Conservation (phyloP, 2,329 filamentous ascomycete species). For the Ophiobolus disseminans region DNA sequence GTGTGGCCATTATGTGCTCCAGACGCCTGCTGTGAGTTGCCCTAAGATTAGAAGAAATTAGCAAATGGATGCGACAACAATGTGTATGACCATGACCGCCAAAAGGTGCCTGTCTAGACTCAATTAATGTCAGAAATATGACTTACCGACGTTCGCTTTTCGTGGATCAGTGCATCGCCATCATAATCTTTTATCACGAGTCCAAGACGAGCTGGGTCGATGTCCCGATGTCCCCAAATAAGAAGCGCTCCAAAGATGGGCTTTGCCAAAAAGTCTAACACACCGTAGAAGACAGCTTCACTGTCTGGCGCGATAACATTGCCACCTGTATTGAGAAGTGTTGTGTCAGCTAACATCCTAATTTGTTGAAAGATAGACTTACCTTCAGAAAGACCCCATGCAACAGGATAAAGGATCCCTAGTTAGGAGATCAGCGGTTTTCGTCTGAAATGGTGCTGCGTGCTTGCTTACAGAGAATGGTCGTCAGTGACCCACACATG, state of each 20-base stretch:
- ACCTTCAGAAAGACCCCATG: slow-evolving; percentile 68
- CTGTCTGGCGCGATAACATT: slow-evolving; percentile 71
- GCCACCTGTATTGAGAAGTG: slow-evolving; percentile 48
- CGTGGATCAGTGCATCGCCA: slow-evolving; percentile 38
- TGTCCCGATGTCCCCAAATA: slow-evolving; percentile 68
- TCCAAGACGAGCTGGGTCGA: slow-evolving; percentile 65
- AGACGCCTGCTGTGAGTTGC: not conserved
- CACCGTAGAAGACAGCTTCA: slow-evolving; percentile 72
- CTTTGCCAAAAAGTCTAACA: slow-evolving; percentile 71
- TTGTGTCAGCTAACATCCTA: slow-evolving; percentile 52
- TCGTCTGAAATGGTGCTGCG: not conserved
- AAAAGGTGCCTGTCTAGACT: too few species aligned
- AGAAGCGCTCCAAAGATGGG: slow-evolving; percentile 68
- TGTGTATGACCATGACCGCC: too few species aligned
- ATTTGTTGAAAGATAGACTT: slow-evolving; percentile 60
- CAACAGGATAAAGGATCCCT: slow-evolving; percentile 65
- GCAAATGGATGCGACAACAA: too few species aligned
- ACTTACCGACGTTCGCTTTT: slow-evolving; percentile 26
- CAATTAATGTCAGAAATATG: too few species aligned
- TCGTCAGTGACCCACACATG: slow-evolving; percentile 64
- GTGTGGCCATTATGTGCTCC: not conserved
- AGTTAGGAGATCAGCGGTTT: not conserved
- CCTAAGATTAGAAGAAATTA: too few species aligned
- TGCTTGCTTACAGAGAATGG: slow-evolving; percentile 58
- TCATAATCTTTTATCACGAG: slow-evolving; percentile 59